Evolutionary conservation across 371 early-diverging fungal genomes (phyloP).

Genomic region (Homolaphlyctis polyrhiza): DNA sequence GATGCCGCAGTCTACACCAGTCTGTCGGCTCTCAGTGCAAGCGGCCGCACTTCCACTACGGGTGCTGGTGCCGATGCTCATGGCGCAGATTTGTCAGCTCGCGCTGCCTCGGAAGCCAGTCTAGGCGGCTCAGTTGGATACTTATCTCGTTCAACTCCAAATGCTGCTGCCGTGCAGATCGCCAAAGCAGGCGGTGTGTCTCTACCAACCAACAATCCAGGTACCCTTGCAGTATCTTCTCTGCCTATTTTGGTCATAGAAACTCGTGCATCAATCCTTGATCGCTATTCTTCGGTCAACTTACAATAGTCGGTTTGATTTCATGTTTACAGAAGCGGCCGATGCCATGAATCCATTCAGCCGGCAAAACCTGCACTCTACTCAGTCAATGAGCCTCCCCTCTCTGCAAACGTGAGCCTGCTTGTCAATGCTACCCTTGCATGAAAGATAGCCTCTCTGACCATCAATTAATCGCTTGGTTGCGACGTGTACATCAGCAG

Average conservation of each 20-base stretch:
- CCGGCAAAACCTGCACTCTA: conserved; percentile 12
- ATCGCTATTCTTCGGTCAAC: too few species aligned
- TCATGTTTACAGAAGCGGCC: background rate
- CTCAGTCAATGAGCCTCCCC: conserved; percentile 14
- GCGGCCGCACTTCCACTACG: too few species aligned
- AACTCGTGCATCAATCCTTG: background rate
- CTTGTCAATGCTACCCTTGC: background rate
- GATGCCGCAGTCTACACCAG: too few species aligned
- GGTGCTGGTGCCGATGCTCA: too few species aligned
- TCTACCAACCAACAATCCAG: background rate
- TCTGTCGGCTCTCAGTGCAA: too few species aligned
- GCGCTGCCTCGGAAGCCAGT: too few species aligned
- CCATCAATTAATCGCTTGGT: too few species aligned
- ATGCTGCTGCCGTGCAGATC: background rate
- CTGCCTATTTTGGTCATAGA: background rate
- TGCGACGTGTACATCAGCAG: conserved; percentile 4
- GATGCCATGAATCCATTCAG: conserved; percentile 7
- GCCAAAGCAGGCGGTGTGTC: background rate
- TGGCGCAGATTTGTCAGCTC: too few species aligned
- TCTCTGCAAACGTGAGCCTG: conserved; percentile 5
- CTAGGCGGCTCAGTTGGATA: too few species aligned
- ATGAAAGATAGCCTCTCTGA: background rate
- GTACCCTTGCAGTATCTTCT: background rate
- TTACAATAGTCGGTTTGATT: too few species aligned
- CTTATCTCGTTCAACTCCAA: background rate